Base-by-base conservation (phyloP, 1,284 basidiomycete genomes). In the Xerocomus nothofagi region DNA sequence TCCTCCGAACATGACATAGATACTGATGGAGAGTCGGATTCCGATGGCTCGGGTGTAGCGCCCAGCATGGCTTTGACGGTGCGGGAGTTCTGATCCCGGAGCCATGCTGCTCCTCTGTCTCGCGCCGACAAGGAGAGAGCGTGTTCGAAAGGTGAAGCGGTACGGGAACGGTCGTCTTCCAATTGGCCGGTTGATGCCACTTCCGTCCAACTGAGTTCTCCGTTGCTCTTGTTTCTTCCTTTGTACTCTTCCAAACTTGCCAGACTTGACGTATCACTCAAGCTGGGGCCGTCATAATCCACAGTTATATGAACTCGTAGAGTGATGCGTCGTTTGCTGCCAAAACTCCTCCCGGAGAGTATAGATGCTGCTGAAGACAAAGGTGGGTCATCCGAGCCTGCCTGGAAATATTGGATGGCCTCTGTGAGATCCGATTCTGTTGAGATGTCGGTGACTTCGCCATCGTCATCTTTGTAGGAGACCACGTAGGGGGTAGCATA, bases 281-380 rank as follows among this genome's bases (percentile, higher is more conserved):
- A 74, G 66, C 86, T 91, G n/a, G 88, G 91, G 0, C 91, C 91
- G 62, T 95, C 93, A 60, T 92, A 93, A 56, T 93, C 91, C 50
- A 93, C 83, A 4, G 77, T 74, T 27, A 96, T 84, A 39, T 84
- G 77, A 37, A 95, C 80, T 15, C 81, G 76, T 20, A 95, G 71
- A 1, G 84, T 88, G 50, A 95, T 88, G 66, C 83, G 90, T 32
- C 83, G 90, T 36, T 79, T 74, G 33, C 75, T 73, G 7, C 79
- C 76, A 57, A 85, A 81, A 65, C 84, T 86, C 41, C 84, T 76
- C 2, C 84, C 84, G 20, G 87, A 91, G 43, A 88, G 72, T 41
- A 84, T 83, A 23, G 91, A 91, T 1, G 80, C 76, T 2, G 79
- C 78, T n/a, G 88, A 88, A 14, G 84, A 84, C 44, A 77, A 60